Percentiles rank a stretch among this genome's conserved stretches.
These are phyloP conservation scores for Candida insectalens DNA, from an alignment of 805 yeast species.

Conservation along the genomic window DNA sequence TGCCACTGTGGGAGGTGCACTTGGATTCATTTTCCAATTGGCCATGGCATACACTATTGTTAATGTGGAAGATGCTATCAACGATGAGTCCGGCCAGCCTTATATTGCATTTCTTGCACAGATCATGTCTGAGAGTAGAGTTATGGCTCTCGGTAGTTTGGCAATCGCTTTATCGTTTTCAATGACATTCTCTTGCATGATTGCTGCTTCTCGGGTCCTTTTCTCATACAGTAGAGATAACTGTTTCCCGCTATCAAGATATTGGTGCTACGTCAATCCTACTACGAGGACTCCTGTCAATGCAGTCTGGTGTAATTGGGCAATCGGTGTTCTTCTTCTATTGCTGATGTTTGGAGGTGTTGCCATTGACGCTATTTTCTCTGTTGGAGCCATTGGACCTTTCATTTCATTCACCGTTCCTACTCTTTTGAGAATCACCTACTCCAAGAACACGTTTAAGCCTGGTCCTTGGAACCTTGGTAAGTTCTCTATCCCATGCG, in stretches of 20 bases:
- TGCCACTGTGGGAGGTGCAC: constrained; percentile 40
- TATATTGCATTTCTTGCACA: constrained; percentile 45
- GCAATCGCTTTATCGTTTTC: constrained; percentile 32
- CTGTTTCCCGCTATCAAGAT: constrained; percentile 48
- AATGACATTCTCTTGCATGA: constrained; percentile 46
- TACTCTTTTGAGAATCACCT: constrained; percentile 45
- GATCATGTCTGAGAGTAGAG: constrained; percentile 31
- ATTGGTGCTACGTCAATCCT: constrained; percentile 39
- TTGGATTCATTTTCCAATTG: constrained; percentile 48
- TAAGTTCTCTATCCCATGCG: constrained; percentile 34
- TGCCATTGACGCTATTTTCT: constrained; percentile 60
- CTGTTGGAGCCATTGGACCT: constrained; percentile 63
- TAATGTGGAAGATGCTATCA: constrained; percentile 34
- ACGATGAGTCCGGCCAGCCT: constrained; percentile 48
- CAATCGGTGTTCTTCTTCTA: constrained; percentile 44
- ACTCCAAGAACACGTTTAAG: constrained; percentile 38
- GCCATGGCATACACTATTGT: constrained; percentile 54
- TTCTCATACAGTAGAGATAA: constrained; percentile 61
- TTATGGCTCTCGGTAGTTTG: constrained; percentile 31
- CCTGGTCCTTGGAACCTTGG: constrained; percentile 65
- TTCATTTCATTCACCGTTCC: constrained; percentile 58
- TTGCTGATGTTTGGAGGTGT: constrained; percentile 55
- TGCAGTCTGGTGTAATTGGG: constrained; percentile 49
- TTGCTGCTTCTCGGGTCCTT: constrained; percentile 56
- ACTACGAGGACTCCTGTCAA: constrained; percentile 50